A percentile compares a stretch with the other conserved stretches of the same genome.
Evolutionary conservation across 371 early-diverging fungal species (phyloP).

Genomic region (Cokeromyces recurvatus): DNA sequence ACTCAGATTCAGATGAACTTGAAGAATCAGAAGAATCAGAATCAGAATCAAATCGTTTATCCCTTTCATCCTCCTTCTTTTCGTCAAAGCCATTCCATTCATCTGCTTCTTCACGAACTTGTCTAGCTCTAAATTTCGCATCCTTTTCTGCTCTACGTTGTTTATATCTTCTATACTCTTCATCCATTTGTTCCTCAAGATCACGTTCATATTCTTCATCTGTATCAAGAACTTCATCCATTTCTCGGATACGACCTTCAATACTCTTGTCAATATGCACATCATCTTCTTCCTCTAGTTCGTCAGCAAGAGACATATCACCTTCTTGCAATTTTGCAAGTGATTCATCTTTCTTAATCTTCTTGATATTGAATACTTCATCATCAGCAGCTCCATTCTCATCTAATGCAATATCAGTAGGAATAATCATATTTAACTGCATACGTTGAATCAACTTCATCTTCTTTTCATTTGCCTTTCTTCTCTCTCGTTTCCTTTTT

Average conservation of each 20-base stretch:
- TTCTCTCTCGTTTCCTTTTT: conserved; percentile 54
- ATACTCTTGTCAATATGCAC: conserved; percentile 25
- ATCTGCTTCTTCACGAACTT: conserved; percentile 57
- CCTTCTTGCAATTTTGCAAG: conserved; percentile 47
- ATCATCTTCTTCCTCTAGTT: conserved; percentile 33
- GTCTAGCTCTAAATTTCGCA: conserved; percentile 71
- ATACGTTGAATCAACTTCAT: conserved; percentile 81
- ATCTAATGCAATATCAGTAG: conserved; percentile 82
- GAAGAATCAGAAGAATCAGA: conserved; percentile 32
- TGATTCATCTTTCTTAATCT: conserved; percentile 51
- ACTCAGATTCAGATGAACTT: conserved; percentile 5
- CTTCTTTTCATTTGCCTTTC: conserved; percentile 69
- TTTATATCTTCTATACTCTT: conserved; percentile 65
- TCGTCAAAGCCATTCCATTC: conserved; percentile 69
- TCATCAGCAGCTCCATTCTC: conserved; percentile 63
- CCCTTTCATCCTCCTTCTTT: conserved; percentile 37
- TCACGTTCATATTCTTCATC: conserved; percentile 44
- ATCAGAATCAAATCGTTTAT: conserved; percentile 23
- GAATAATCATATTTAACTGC: conserved; percentile 90
- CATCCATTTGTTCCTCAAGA: conserved; percentile 75
- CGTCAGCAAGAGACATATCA: conserved; percentile 55
- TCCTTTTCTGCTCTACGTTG: conserved; percentile 71
- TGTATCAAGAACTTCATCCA: conserved; percentile 38
- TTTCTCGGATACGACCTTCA: conserved; percentile 28
- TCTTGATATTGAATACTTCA: conserved; percentile 53